phyloP scores from a whole-genome alignment of 306 rosid genomes.

The Argentina anserina region DNA sequence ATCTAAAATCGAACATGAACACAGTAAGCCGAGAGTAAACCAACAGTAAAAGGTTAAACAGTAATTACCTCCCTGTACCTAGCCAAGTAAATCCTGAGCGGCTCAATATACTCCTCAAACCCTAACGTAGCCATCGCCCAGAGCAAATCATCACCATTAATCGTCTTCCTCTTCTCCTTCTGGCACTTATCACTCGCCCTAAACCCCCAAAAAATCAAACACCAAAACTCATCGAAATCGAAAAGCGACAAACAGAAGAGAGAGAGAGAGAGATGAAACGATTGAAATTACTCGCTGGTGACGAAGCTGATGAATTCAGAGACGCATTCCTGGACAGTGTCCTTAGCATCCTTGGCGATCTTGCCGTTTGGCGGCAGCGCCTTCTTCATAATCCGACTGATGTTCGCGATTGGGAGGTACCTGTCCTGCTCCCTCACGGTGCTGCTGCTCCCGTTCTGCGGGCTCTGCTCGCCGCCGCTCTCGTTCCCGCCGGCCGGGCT shows the following conservation, averaged over 20 bases:
- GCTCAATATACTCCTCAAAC: constrained; percentile 90
- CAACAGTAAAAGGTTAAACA: neutral
- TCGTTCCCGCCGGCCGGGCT: constrained; percentile 70
- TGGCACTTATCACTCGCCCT: constrained; percentile 97
- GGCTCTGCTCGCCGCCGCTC: constrained; percentile 86
- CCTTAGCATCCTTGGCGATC: constrained; percentile 90
- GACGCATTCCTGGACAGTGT: constrained; percentile 84
- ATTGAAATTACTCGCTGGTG: constrained; percentile 77
- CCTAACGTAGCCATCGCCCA: constrained; percentile 96
- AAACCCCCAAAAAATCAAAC: constrained; percentile 9
- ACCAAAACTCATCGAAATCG: neutral
- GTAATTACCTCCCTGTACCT: constrained; percentile 79
- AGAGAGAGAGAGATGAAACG: neutral
- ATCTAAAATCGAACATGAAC: neutral
- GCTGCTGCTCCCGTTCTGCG: constrained; percentile 33
- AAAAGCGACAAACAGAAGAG: neutral
- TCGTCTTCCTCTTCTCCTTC: constrained; percentile 93
- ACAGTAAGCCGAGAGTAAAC: neutral
- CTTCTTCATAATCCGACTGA: constrained; percentile 93
- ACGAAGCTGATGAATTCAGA: constrained; percentile 89
- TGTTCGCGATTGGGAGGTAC: constrained; percentile 80
- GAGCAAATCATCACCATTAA: constrained; percentile 86
- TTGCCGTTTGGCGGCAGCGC: constrained; percentile 78
- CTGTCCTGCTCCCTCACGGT: constrained; percentile 72
- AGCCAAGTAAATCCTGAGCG: constrained; percentile 77